Evolutionary conservation across 768 basidiomycete genomes (phyloP), one percentile per base, ranked within the genome.

Genomic region (Auricularia sp.): DNA sequence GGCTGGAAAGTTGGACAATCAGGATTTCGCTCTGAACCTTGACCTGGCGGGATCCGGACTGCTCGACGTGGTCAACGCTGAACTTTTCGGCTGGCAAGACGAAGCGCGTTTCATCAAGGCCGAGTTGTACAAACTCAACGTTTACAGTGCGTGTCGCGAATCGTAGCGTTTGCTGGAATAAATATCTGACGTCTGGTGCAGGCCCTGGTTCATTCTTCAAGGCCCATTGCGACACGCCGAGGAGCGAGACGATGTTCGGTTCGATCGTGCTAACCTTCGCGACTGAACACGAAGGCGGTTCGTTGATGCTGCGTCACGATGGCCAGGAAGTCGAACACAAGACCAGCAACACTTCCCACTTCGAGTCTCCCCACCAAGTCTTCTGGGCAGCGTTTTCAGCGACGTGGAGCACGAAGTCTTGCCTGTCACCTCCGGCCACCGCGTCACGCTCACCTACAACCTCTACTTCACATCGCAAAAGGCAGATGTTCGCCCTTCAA

Each of bases 211-310:
- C 76, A 0, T 82, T 81, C 69, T 84, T 83, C 76, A 82, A 81
- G 67, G 44, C 78, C 0, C 83, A 83, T 67, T 74, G 77, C 47
- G 83, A 83, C 65, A 82, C 82, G 0, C 81, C 80, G 4, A 77
- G 78, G 7, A 68, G 72, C 7, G 72, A 74, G 10, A 67, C 68
- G 34, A 83, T 83, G 78, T 79, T 85, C 44, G 83, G 80, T 1
- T 83, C 83, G 1, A 75, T 86, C 11, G 78, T 84, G 1, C 68
- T 84, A 42, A 75, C 81, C 14, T 76, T 82, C 62, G 83, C 83
- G 13, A 79, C 79, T 0, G 24, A 68, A 0, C 78, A 84, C 67
- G 72, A 79, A 64, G 82, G 82, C 1, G 83, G 82, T 3, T 69
- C 71, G 18, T 74, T 82, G 16, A 62, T 74, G 2, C 71, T 85